Evolutionary conservation across 352 stramenopile genomes (phyloP), one percentile per base, ranked within the genome.

Genomic region (Phytopythium sindhum): DNA sequence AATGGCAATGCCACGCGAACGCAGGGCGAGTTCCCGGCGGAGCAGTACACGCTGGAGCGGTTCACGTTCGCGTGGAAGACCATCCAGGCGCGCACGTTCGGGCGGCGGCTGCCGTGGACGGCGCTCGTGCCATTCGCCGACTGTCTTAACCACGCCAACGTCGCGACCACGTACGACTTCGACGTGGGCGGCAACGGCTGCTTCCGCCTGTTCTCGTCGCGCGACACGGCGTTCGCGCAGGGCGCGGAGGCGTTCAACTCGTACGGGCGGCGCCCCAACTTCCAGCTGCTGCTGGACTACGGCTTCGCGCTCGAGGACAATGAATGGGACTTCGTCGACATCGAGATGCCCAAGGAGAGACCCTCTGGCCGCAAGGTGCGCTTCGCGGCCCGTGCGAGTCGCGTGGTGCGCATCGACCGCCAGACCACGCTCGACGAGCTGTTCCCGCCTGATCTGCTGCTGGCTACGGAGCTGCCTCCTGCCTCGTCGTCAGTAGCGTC

Each of bases 81-180:
- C 14, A 87, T 98, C 58, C 89, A 97, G 61, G 86, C 93, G 39
- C 78, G 93, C n/a, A 93, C 91, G 4, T 98, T 98, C 61, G 93
- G 93, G 2, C 81, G 90, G 10, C 80, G 89, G 3, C 71, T 98
- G 63, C 91, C 89, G 21, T 97, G 89, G 88, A 97, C 88, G 8
- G 73, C 89, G 5, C 78, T 98, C 47, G 93, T 98, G 41, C 93
- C 93, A 9, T 93, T 98, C 59, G 92, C 91, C 9, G 93, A 98
- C 73, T 96, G 86, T 54, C 73, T 98, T 17, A 98, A 98, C 64
- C 93, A 98, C 69, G 68, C 66, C 41, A 98, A 98, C 66, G 79
- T 97, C 2, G 78, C 84, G 35, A 96, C 88, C 14, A 96, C 93
- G 66, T 98, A 97, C 72, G 84, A 90, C 63, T 91, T 90, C 42